A percentile compares a stretch with the other conserved stretches of the same genome.
phyloP scores from a whole-genome alignment of 352 stramenopile genomes.

The Globisporangium paddicum region DNA sequence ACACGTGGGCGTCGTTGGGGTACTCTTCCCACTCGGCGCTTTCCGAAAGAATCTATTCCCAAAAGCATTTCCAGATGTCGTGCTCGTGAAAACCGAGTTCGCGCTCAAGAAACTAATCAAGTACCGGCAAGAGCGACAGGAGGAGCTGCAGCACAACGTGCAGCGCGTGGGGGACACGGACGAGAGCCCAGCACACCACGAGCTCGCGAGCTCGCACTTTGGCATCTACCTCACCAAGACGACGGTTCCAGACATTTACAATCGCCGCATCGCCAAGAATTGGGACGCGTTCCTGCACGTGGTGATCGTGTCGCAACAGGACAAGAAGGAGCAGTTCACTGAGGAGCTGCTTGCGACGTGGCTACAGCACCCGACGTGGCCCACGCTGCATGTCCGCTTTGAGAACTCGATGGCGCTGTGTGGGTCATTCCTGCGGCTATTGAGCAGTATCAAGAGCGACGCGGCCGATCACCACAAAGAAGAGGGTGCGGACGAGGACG shows the following conservation, averaged over 20 bases:
- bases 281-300: conserved; percentile 75
- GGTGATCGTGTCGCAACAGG: conserved; percentile 38
- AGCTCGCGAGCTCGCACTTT: conserved; percentile 48
- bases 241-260: conserved; percentile 57
- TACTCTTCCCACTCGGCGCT: conserved; percentile 30
- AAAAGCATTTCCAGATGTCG: conserved; percentile 45
- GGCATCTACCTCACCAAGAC: conserved; percentile 53
- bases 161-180: conserved; percentile 6
- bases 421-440: conserved; percentile 36
- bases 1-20: conserved; percentile 25
- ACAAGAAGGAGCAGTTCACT: conserved; percentile 63
- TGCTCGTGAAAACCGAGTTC: conserved; percentile 65
- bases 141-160: conserved; percentile 36
- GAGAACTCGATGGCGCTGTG: conserved; percentile 41
- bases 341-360: conserved; percentile 52
- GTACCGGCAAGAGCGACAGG: conserved; percentile 45
- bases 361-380: conserved; percentile 58
- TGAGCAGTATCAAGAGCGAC: conserved; percentile 37
- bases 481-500: conserved; percentile 14
- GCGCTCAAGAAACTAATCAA: conserved; percentile 47
- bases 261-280: conserved; percentile 54
- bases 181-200: conserved; percentile 11
- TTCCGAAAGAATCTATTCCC: conserved; percentile 22
- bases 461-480: conserved; percentile 15
- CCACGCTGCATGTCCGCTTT: conserved; percentile 58